Base-by-base conservation (phyloP, 306 rosid genomes). In the Cicer bijugum region DNA sequence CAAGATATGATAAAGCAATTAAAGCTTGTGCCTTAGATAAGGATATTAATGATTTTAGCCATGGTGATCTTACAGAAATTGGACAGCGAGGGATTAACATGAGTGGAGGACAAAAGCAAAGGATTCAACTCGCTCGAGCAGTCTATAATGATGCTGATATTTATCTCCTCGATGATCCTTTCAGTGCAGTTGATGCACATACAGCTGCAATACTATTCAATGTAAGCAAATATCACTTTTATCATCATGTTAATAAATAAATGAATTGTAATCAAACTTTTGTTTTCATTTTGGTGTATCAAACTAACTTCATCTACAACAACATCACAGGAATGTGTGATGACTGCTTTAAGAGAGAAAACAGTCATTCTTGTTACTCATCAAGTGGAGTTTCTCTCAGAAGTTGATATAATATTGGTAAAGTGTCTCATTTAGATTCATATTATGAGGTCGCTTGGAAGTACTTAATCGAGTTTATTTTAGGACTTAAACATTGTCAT, bases 81-180 rank as follows among this genome's bases (percentile, higher is more conserved):
- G 97, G 97, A 10, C 92, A 92, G 84, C 55, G 97, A 86, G 96
- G 97, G 67, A 71, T 90, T 46, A 92, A 92, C 86, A 64, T 92
- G 93, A 92, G 97, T 75, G 97, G 93, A 72, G 97, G 97, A 53
- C 97, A 92, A 75, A 92, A 89, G 81, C 96, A 92, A 53, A 85
- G 93, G 85, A 88, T 92, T 82, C 96, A 88, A 65, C 92, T 89
- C 5, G 97, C 96, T 45, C 76, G 93, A 70, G 96, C 97, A 39
- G 88, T 89, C 53, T 89, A 89, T 75, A 86, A 84, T 51, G 96
- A 92, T 71, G 92, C 90, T 9, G 89, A 92, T 75, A 79, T 89
- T 46, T 92, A 89, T 76, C 90, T 92, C 48, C 89, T 89, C 1
- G 93, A 89, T 67, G 96, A 92, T 45, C 92, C 96, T 52, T 89